These are phyloP conservation scores for Lathyrus sativus DNA, from an alignment of 306 rosid species.

Conservation along the genomic window DNA sequence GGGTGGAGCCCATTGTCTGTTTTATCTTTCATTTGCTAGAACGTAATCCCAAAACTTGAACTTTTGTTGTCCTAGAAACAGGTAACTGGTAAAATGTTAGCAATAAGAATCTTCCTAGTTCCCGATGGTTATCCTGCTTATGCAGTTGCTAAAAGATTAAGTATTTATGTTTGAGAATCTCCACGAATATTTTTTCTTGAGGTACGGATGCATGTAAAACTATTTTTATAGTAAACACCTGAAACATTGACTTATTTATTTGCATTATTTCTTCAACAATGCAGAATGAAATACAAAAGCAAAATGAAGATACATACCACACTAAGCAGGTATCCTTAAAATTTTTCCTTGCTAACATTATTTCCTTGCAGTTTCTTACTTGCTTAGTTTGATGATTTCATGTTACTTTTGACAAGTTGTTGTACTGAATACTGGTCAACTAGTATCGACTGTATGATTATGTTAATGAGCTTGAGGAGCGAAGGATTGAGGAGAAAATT, in stretches of 20 bases:
- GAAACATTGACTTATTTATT: slow-evolving; percentile 19
- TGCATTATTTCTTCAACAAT: slow-evolving; percentile 39
- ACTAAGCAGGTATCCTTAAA: slow-evolving; percentile 71
- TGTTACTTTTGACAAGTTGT: slow-evolving; percentile 16
- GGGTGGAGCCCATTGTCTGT: neutral
- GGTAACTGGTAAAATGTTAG: slow-evolving; percentile 6
- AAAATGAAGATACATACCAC: slow-evolving; percentile 79
- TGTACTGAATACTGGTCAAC: slow-evolving; percentile 19
- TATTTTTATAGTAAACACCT: slow-evolving; percentile 11
- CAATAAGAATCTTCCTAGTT: neutral
- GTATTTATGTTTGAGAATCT: slow-evolving; percentile 23
- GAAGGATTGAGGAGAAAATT: slow-evolving; percentile 1
- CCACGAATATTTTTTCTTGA: slow-evolving; percentile 20
- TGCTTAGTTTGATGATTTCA: too few relatives aligned
- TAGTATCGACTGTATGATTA: slow-evolving; percentile 14
- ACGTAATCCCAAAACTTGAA: neutral
- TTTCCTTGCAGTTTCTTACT: slow-evolving; percentile 37
- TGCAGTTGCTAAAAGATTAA: slow-evolving; percentile 14
- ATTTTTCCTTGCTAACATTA: slow-evolving; percentile 28
- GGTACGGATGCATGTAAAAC: slow-evolving; percentile 32
- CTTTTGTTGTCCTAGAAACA: neutral
- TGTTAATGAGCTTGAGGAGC: slow-evolving; percentile 21
- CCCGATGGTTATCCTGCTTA: neutral
- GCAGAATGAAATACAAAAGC: slow-evolving; percentile 85
- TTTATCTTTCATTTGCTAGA: neutral